Base-by-base conservation (phyloP, 768 basidiomycete genomes). In the Mycena olivaceomarginata region DNA sequence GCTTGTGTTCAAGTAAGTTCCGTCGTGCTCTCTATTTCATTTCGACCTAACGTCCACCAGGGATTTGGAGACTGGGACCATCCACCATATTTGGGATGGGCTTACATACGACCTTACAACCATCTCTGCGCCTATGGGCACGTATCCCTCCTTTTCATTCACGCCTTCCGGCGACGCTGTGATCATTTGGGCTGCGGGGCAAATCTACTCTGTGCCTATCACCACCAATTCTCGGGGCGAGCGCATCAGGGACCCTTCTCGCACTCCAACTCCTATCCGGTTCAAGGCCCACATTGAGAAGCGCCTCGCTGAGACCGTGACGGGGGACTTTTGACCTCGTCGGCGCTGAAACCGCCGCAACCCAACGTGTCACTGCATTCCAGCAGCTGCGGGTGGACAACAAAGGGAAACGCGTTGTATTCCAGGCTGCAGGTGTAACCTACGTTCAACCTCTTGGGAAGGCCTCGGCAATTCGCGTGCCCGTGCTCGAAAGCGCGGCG, bases 71-170 rank as follows among this genome's bases (percentile, higher is more conserved):
- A 93, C 93, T 0, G 94, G 94, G 20, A 93, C 93, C 4, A 85
- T 94, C 51, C 90, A 90, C 78, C 84, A 95, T 80, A 83, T 92
- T 20, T 95, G 93, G 93, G 85, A 94, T 70, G 94, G 93, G 0
- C 86, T 95, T 43, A 93, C 89, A 2, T 94, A 94, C 80, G 94
- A 95, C 81, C 86, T 93, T 22, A 87, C 87, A 22, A 82, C 83
- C 12, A 87, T 94, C 67, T 94, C 92, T 11, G 93, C 94, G 15
- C 94, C 94, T 0, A 95, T 95, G 93, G 93, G 94, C 13, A 95
- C 94, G 53, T 95, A 95, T 79, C 94, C 94, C 0, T 92, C 93
- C 1, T 95, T 94, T 80, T 89, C 94, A 10, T 95, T 95, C 83
- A 89, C 92, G 0, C 93, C 92, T 0, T 83, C 85, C 20, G 91